Conservation (phyloP, 2,329 filamentous ascomycete genomes). For the Diplodia scrobiculata region DNA sequence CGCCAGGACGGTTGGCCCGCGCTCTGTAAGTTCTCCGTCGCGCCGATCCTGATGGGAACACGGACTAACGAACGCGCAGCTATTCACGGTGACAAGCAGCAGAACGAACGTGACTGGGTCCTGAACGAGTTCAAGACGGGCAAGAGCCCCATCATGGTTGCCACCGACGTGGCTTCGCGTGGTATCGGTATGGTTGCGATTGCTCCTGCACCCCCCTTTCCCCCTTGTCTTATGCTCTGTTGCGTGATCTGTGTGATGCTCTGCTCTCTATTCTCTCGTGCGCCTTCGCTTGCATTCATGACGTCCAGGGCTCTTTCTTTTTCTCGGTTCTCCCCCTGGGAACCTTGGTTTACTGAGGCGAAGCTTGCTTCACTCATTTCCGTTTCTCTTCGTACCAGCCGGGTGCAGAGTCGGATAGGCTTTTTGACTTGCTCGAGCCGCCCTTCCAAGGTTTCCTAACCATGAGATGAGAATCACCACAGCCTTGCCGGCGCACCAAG, state of each 20-base stretch:
- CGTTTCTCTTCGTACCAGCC: constrained; percentile 68
- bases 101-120: constrained; percentile 99
- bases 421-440: constrained; percentile 77
- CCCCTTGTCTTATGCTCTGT: constrained; percentile 45
- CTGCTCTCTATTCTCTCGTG: constrained; percentile 89
- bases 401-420: constrained; percentile 77
- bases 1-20: constrained; percentile 98
- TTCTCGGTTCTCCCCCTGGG: constrained; percentile 78
- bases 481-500: constrained; percentile 48
- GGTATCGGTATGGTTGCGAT: constrained; percentile 97
- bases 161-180: constrained; percentile 98
- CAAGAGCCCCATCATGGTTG: constrained; percentile 99
- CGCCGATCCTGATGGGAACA: constrained; percentile 32
- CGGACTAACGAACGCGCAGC: constrained; percentile 61
- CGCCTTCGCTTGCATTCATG: constrained; percentile 75
- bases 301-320: constrained; percentile 84
- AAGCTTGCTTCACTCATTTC: constrained; percentile 71
- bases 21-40: constrained; percentile 67
- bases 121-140: constrained; percentile 99
- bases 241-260: constrained; percentile 72
- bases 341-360: constrained; percentile 85
- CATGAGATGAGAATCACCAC: constrained; percentile 58
- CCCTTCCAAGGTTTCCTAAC: constrained; percentile 71
- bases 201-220: constrained; percentile 44
- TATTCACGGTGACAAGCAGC: constrained; percentile 98